These are phyloP conservation scores for Hanseniaspora nectarophila DNA, from an alignment of 805 yeast genomes.

Conservation along the genomic window DNA sequence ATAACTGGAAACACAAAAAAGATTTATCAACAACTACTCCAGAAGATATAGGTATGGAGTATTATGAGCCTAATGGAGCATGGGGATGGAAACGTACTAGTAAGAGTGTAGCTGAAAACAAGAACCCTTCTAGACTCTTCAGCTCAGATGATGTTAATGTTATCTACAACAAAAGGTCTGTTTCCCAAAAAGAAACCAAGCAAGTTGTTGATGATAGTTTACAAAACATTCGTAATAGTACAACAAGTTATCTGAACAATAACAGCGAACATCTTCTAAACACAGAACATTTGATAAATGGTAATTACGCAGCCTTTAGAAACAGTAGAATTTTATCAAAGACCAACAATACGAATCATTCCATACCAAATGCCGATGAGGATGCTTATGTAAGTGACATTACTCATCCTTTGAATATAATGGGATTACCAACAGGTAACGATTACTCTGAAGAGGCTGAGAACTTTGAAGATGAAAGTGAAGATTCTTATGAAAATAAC, in stretches of 20 bases:
- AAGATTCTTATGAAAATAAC: neutral
- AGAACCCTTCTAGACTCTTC: neutral
- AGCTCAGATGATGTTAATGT: neutral
- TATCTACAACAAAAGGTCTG: neutral
- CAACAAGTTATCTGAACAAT: neutral
- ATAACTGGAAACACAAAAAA: neutral
- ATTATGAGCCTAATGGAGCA: constrained; percentile 3
- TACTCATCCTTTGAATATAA: constrained; percentile 7
- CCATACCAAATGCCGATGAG: neutral
- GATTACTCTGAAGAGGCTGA: neutral
- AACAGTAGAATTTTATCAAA: neutral
- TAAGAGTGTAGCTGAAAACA: neutral
- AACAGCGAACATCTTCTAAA: constrained; percentile 7
- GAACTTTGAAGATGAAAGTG: neutral
- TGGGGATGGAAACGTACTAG: constrained; percentile 4
- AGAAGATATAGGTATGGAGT: constrained; percentile 14
- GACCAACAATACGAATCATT: too few species aligned
- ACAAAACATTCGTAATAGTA: neutral
- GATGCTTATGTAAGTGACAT: constrained; percentile 5
- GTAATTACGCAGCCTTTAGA: neutral
- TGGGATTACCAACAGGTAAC: neutral
- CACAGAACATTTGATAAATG: neutral
- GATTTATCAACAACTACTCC: constrained; percentile 14
- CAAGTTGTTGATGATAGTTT: neutral
- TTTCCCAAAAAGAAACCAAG: neutral